These are phyloP conservation scores for Clarkia xantiana DNA, from an alignment of 345 rosid species.

Conservation along the genomic window DNA sequence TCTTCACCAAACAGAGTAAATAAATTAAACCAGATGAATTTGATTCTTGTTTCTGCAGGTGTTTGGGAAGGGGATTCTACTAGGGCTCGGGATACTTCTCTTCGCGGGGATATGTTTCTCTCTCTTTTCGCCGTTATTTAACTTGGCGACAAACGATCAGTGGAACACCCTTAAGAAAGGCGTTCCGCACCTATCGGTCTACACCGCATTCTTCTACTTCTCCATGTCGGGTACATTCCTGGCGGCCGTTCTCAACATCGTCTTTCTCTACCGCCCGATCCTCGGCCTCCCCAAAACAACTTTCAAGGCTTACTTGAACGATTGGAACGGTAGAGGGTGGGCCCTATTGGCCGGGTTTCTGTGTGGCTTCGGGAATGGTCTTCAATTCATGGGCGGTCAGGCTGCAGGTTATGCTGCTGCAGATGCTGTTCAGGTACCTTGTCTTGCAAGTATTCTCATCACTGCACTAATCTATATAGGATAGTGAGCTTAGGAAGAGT, in stretches of 20 bases:
- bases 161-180: conserved; percentile 60
- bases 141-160: conserved; percentile 80
- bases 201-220: conserved; percentile 73
- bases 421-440: conserved; percentile 60
- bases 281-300: conserved; percentile 49
- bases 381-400: conserved; percentile 84
- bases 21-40: too few species aligned
- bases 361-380: conserved; percentile 77
- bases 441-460: too few species aligned
- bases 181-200: conserved; percentile 52
- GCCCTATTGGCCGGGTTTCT: conserved; percentile 65
- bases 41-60: conserved; percentile 28
- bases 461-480: too few species aligned
- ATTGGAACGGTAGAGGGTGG: conserved; percentile 79
- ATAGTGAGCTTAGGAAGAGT: conserved; percentile 18
- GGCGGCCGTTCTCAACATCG: conserved; percentile 42
- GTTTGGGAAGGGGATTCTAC: conserved; percentile 47
- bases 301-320: conserved; percentile 45
- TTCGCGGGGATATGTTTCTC: conserved; percentile 70
- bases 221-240: conserved; percentile 44
- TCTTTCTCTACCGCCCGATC: conserved; percentile 50
- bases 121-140: conserved; percentile 81
- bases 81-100: conserved; percentile 48
- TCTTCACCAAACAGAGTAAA: too few species aligned
- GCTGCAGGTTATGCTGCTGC: conserved; percentile 93